Evolutionary conservation across 2,329 filamentous ascomycete species (phyloP), one percentile per base, ranked within the genome.

Genomic region (Cryoendolithus antarcticus): DNA sequence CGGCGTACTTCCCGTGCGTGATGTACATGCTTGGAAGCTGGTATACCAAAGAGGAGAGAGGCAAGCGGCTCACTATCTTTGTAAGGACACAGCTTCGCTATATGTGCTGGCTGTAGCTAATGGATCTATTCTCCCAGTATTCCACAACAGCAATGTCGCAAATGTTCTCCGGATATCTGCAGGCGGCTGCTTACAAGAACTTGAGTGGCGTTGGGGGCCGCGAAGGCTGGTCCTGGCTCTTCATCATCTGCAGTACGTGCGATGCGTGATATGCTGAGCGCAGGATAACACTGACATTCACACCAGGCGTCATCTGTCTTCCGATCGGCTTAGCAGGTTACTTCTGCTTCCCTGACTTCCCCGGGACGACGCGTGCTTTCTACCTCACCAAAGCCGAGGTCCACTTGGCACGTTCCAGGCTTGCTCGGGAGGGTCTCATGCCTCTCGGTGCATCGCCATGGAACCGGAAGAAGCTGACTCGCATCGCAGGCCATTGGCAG

Each of bases 101-200:
- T 27, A 4, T 3, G 24, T 27, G 24, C 24, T 27, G 24, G 24
- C 24, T 27, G 24, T 7, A 27, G 24, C 24, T 27, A 27, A 27
- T 27, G 24, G 24, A 27, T 27, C 24, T 3, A 8, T 27, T 27
- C 24, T 27, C 24, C 6, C 24, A 27, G 24, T 27, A 27, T 27
- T 27, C 24, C 24, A 27, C 24, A 27, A 27, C 24, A 8, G 24
- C 24, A 4, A 27, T 27, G 24, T 27, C 24, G 24, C 24, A 27
- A 27, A 64, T 64, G 60, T 68, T 71, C 42, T 65, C 61, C 1
- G 74, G 72, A 0, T 75, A 74, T 44, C 52, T 76, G 7, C 72
- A 72, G 65, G 63, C 71, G 0, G 69, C 60, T 0, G 65, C 72
- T 2, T 72, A 72, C 41, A 32, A 34, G 11, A 59, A 59, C 4